A percentile compares a stretch with the other conserved stretches of the same genome.
phyloP scores from a whole-genome alignment of 2,329 filamentous ascomycete genomes.

The Botrytis hyacinthi region DNA sequence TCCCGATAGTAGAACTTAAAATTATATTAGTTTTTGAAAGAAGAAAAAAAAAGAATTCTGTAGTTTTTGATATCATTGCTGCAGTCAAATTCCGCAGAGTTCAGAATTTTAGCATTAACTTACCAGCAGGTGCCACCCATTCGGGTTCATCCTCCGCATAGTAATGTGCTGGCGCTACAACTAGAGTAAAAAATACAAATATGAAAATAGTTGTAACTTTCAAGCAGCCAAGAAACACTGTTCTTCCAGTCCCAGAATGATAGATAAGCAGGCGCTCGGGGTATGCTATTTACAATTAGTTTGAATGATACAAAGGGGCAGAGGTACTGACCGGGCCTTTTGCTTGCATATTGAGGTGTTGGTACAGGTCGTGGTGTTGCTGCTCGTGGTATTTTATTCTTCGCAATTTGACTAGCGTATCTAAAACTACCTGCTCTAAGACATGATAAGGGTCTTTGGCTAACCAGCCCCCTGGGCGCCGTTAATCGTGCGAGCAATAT shows the following conservation, averaged over 20 bases:
- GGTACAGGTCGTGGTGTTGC: not conserved
- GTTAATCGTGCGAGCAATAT: conserved; percentile 11
- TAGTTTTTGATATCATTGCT: not conserved
- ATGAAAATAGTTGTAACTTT: conserved; percentile 71
- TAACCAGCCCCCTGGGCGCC: not conserved
- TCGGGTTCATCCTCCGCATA: conserved; percentile 30
- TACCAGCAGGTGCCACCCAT: conserved; percentile 35
- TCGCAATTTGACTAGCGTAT: not conserved
- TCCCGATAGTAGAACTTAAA: conserved; percentile 56
- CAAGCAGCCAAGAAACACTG: conserved; percentile 65
- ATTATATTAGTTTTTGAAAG: conserved; percentile 19
- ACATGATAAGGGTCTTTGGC: not conserved
- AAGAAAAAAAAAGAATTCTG: no score
- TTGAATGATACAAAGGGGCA: not conserved
- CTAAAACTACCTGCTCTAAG: not conserved
- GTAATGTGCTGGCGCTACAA: conserved; percentile 51
- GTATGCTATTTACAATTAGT: conserved; percentile 42
- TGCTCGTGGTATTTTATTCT: not conserved
- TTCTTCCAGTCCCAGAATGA: conserved; percentile 67
- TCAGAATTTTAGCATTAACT: not conserved
- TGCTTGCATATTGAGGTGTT: conserved; percentile 20
- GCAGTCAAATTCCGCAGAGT: not conserved
- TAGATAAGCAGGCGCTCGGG: conserved; percentile 67
- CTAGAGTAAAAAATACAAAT: conserved; percentile 62
- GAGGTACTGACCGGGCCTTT: conserved; percentile 11